A percentile compares a stretch with the other conserved stretches of the same genome.
Conservation (phyloP, 768 basidiomycete genomes). For the Russula emetica region DNA sequence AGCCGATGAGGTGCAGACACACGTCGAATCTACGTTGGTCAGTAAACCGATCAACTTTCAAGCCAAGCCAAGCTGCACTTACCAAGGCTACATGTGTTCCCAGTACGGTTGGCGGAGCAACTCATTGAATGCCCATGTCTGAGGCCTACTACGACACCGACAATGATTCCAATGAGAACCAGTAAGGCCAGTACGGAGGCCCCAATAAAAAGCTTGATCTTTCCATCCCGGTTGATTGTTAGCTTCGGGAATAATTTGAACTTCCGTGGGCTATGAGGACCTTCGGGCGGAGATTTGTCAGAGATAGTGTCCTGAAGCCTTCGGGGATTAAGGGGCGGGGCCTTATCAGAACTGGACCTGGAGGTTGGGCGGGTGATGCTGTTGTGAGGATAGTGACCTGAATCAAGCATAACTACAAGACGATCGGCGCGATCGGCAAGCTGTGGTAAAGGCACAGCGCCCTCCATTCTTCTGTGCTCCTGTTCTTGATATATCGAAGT, state of each 20-base stretch:
- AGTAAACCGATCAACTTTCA: conserved; percentile 8
- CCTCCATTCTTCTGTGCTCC: conserved; percentile 44
- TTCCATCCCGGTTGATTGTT: conserved; percentile 19
- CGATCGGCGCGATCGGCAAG: conserved; percentile 49
- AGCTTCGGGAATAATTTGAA: conserved; percentile 9
- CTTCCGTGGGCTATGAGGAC: conserved; percentile 6
- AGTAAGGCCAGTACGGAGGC: conserved; percentile 32
- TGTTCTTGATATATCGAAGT: conserved; percentile 42
- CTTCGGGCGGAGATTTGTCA: background rate
- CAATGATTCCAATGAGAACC: conserved; percentile 39
- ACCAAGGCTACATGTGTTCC: conserved; percentile 55
- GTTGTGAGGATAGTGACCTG: conserved; percentile 50
- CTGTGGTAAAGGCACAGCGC: conserved; percentile 47
- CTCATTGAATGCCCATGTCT: conserved; percentile 29
- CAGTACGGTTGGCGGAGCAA: conserved; percentile 45
- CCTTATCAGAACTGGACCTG: conserved; percentile 5
- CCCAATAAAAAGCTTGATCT: conserved; percentile 22
- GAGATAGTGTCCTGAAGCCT: conserved; percentile 7
- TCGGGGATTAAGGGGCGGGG: background rate
- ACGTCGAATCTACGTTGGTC: conserved; percentile 51
- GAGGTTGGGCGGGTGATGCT: conserved; percentile 37
- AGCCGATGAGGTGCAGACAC: conserved; percentile 50
- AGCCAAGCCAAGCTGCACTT: conserved; percentile 29
- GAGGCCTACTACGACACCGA: conserved; percentile 42
- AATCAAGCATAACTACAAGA: conserved; percentile 48